Evolutionary conservation across 345 rosid genomes (phyloP).

Genomic region (Euphorbia tirucalli): DNA sequence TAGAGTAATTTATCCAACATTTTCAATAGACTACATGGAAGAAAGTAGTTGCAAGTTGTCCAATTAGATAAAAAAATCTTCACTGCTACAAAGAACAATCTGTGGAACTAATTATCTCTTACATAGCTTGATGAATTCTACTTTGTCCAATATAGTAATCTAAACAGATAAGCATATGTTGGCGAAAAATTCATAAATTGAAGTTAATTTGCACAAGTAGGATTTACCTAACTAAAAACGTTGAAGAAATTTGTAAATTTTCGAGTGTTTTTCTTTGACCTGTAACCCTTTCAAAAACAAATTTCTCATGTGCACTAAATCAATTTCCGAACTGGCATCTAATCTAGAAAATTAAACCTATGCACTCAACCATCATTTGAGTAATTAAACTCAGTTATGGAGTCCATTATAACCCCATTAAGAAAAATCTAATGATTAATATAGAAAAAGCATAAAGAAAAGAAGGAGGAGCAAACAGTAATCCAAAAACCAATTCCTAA

Average conservation of each 20-base stretch:
- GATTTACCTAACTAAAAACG: too few relatives aligned
- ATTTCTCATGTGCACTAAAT: neutral
- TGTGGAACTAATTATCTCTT: neutral
- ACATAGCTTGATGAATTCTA: neutral
- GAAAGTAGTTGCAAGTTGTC: neutral
- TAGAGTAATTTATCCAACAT: too few relatives aligned
- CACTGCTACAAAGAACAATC: neutral
- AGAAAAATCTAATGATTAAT: too few relatives aligned
- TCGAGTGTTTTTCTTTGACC: too few relatives aligned
- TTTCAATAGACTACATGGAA: too few relatives aligned
- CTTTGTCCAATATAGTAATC: neutral
- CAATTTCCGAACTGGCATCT: neutral
- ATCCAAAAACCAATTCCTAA: too few relatives aligned
- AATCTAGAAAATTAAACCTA: neutral
- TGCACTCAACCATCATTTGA: neutral
- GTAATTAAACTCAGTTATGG: neutral
- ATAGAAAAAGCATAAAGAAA: too few relatives aligned
- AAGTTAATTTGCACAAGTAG: too few relatives aligned
- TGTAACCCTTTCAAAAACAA: neutral
- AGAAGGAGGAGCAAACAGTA: too few relatives aligned
- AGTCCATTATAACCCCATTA: too few relatives aligned
- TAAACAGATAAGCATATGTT: neutral
- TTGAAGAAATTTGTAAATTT: too few relatives aligned
- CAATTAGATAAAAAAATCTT: neutral
- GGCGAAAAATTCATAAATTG: neutral